Evolutionary conservation across 1,284 basidiomycete species (phyloP).

Genomic region (Ustilago nuda): DNA sequence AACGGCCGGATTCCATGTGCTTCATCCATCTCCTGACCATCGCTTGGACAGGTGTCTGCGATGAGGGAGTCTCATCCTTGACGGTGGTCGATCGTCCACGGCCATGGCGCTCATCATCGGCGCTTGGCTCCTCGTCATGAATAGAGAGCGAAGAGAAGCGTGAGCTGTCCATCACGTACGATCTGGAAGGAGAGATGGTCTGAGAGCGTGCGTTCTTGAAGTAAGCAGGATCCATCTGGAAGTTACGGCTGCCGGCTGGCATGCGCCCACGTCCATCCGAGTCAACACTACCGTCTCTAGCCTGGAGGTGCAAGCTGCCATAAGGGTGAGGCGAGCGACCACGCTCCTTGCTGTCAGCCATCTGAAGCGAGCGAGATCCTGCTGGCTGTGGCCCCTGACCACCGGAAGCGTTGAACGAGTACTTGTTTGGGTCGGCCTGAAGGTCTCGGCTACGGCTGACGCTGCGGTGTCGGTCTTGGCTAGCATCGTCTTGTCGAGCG

Average conservation of each 20-base stretch:
- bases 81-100: conserved; percentile 49
- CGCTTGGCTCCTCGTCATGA: conserved; percentile 38
- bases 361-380: conserved; percentile 46
- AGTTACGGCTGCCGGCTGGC: conserved; percentile 46
- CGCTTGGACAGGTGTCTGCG: conserved; percentile 71
- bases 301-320: conserved; percentile 45
- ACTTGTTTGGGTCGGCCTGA: conserved; percentile 44
- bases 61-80: conserved; percentile 48
- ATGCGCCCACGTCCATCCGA: conserved; percentile 40
- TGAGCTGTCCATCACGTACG: conserved; percentile 61
- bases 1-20: conserved; percentile 79
- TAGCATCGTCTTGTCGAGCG: conserved; percentile 57
- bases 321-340: conserved; percentile 50
- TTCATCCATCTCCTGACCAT: conserved; percentile 81
- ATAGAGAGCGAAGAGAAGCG: conserved; percentile 54
- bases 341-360: conserved; percentile 39
- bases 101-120: conserved; percentile 32
- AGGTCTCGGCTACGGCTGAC: conserved; percentile 44
- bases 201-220: conserved; percentile 55
- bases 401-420: conserved; percentile 41
- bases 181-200: conserved; percentile 58
- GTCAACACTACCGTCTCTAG: conserved; percentile 55
- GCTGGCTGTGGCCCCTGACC: conserved; percentile 21
- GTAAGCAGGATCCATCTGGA: conserved; percentile 62
- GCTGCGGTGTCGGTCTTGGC: conserved; percentile 45